These are phyloP conservation scores for Tolypocladium tropicale DNA, from an alignment of 2,329 filamentous ascomycete genomes.

Conservation along the genomic window DNA sequence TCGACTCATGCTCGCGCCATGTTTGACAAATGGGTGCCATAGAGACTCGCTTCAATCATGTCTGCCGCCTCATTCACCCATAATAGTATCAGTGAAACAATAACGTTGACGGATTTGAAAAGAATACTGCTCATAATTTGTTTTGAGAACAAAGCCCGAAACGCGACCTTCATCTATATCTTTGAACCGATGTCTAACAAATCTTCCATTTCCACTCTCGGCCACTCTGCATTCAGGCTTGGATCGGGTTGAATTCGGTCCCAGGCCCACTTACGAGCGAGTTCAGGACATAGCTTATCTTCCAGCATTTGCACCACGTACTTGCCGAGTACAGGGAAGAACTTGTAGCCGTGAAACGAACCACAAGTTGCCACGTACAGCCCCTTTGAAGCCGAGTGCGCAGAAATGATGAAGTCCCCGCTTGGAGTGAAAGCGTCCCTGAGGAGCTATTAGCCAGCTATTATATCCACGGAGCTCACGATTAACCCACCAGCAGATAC, in stretches of 20 bases:
- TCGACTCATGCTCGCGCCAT: no score
- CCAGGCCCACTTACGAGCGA: slow-evolving; percentile 43
- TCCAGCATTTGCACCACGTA: slow-evolving; percentile 50
- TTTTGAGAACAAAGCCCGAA: no score
- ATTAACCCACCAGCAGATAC: slow-evolving; percentile 55
- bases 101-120: no score
- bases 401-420: slow-evolving; percentile 52
- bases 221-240: slow-evolving; percentile 42
- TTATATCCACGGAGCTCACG: not conserved
- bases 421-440: slow-evolving; percentile 57
- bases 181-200: slow-evolving; percentile 24
- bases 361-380: slow-evolving; percentile 54
- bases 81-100: no score
- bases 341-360: slow-evolving; percentile 60
- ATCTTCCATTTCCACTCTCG: slow-evolving; percentile 46
- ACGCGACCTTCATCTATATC: no score
- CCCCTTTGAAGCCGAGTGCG: slow-evolving; percentile 37
- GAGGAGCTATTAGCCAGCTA: not conserved
- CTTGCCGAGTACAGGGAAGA: slow-evolving; percentile 53
- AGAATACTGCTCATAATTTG: no score
- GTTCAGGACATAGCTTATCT: slow-evolving; percentile 29
- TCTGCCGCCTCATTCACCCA: no score
- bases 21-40: no score
- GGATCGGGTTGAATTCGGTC: slow-evolving; percentile 47
- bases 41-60: no score